Evolutionary conservation across 768 basidiomycete genomes (phyloP).

Genomic region (Boletus rubescentipes): DNA sequence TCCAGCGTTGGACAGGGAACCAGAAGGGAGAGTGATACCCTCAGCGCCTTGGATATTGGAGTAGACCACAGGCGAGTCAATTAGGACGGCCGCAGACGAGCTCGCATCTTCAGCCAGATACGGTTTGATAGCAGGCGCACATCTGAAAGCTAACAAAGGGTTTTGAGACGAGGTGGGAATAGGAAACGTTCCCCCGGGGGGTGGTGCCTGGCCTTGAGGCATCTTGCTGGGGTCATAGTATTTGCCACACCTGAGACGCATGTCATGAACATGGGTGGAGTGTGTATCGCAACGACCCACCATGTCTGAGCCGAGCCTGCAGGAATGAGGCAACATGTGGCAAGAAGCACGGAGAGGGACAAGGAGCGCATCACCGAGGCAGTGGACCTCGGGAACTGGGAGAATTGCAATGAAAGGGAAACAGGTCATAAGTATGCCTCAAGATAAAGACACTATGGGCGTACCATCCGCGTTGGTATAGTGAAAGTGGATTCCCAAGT

Average conservation of each 20-base stretch:
- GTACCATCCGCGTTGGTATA: slow-evolving; percentile 2
- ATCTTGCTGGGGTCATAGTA: slow-evolving; percentile 49
- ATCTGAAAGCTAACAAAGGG: slow-evolving; percentile 56
- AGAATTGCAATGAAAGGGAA: not conserved
- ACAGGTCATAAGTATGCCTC: not conserved
- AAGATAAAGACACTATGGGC: not conserved
- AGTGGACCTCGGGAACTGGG: not conserved
- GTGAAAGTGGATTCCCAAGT: not conserved
- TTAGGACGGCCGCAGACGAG: slow-evolving; percentile 44
- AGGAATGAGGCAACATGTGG: slow-evolving; percentile 14
- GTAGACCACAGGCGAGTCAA: slow-evolving; percentile 52
- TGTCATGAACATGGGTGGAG: not conserved
- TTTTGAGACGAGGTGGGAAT: slow-evolving; percentile 35
- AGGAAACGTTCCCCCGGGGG: slow-evolving; percentile 51
- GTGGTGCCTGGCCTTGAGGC: slow-evolving; percentile 31
- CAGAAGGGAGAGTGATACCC: slow-evolving; percentile 38
- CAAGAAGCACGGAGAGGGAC: slow-evolving; percentile 12
- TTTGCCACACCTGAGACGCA: slow-evolving; percentile 42
- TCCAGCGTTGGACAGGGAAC: slow-evolving; percentile 26
- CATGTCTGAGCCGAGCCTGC: slow-evolving; percentile 27
- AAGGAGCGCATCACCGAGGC: slow-evolving; percentile 8
- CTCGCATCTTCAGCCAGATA: slow-evolving; percentile 54
- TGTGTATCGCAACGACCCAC: slow-evolving; percentile 12
- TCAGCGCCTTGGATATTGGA: slow-evolving; percentile 44
- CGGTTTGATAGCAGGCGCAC: slow-evolving; percentile 55